These are phyloP conservation scores for Botrytis byssoidea DNA, from an alignment of 2,329 filamentous ascomycete genomes.

Conservation along the genomic window DNA sequence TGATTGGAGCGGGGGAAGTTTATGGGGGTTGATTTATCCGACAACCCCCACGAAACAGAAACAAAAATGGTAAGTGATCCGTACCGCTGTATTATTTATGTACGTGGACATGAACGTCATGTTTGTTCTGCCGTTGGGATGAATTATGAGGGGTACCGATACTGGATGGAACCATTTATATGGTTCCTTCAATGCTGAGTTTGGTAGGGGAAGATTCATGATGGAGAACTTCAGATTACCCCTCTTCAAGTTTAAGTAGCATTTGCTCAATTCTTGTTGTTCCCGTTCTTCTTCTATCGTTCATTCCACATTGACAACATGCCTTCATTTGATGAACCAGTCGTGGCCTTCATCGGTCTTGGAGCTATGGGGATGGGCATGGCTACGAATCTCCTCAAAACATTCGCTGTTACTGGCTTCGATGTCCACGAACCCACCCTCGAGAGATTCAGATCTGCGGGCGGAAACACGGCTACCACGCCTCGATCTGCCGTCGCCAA, in stretches of 20 bases:
- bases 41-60: background rate
- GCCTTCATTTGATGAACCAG: conserved; percentile 14
- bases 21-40: background rate
- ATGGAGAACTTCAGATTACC: background rate
- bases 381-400: conserved; percentile 69
- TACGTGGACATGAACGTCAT: background rate
- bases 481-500: conserved; percentile 60
- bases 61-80: background rate
- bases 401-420: conserved; percentile 66
- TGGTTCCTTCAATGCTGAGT: background rate
- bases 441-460: conserved; percentile 61
- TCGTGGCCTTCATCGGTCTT: conserved; percentile 50
- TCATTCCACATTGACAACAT: background rate
- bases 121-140: background rate
- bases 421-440: conserved; percentile 68
- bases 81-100: background rate
- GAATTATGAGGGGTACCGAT: background rate
- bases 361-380: conserved; percentile 82
- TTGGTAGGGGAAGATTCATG: background rate
- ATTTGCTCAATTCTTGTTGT: background rate
- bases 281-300: background rate
- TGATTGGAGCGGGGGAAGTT: background rate
- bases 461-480: conserved; percentile 57
- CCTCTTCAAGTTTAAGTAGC: background rate
- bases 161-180: background rate